These are phyloP conservation scores for Mucor circinelloides DNA, from an alignment of 371 early-diverging fungal genomes.

Conservation along the genomic window DNA sequence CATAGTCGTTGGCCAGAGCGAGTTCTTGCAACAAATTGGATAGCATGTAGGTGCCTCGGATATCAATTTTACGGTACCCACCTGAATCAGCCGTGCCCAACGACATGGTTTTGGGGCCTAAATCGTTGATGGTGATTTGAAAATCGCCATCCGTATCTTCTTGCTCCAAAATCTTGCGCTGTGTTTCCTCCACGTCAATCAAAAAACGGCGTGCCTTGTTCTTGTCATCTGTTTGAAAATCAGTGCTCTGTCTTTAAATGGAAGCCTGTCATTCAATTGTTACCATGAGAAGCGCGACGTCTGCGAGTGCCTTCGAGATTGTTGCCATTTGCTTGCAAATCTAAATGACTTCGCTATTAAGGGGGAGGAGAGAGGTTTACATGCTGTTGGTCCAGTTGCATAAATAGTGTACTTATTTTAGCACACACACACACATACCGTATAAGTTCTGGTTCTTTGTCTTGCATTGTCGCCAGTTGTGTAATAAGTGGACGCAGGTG, in stretches of 20 bases:
- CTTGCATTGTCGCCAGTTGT: slow-evolving; percentile 50
- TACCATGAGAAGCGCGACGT: slow-evolving; percentile 57
- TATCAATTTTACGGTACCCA: slow-evolving; percentile 85
- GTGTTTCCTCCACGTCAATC: slow-evolving; percentile 86
- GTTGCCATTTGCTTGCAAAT: background rate
- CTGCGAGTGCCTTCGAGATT: slow-evolving; percentile 25
- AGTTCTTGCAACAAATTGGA: slow-evolving; percentile 95
- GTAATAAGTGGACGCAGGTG: slow-evolving; percentile 54
- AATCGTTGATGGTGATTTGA: slow-evolving; percentile 93
- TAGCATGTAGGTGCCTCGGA: slow-evolving; percentile 94
- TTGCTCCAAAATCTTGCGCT: slow-evolving; percentile 80
- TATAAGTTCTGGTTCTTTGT: slow-evolving; percentile 31
- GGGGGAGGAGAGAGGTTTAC: too few species aligned
- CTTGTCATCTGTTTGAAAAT: slow-evolving; percentile 70
- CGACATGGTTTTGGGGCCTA: slow-evolving; percentile 88
- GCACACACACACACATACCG: slow-evolving; percentile 30
- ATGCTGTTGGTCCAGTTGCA: too few species aligned
- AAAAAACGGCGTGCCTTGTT: slow-evolving; percentile 76
- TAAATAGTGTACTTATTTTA: too few species aligned
- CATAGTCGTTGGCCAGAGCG: slow-evolving; percentile 87
- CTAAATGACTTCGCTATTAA: slow-evolving; percentile 19
- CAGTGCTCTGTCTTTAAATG: background rate
- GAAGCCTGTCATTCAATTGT: background rate
- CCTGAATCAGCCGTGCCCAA: slow-evolving; percentile 88
- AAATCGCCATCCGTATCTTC: slow-evolving; percentile 96